phyloP scores from a whole-genome alignment of 2,329 filamentous ascomycete genomes.

The Hypoxylon sp. region DNA sequence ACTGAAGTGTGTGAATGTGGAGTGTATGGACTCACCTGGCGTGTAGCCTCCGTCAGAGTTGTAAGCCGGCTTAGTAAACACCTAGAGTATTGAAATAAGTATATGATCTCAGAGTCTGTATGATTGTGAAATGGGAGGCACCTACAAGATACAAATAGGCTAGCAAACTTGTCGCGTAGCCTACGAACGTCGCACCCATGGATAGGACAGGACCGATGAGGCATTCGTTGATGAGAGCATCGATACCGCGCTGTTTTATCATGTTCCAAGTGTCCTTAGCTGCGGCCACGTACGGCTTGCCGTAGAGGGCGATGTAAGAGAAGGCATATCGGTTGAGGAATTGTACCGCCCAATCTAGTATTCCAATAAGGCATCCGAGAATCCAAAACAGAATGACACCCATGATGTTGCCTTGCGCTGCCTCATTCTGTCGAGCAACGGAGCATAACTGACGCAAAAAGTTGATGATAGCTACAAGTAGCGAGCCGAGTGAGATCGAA shows the following conservation, averaged over 20 bases:
- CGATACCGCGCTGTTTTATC: constrained; percentile 92
- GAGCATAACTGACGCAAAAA: constrained; percentile 84
- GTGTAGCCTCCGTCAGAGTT: constrained; percentile 46
- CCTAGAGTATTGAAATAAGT: constrained; percentile 30
- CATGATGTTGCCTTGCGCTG: constrained; percentile 75
- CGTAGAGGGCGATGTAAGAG: constrained; percentile 92
- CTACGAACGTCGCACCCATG: constrained; percentile 76
- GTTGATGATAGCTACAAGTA: constrained; percentile 89
- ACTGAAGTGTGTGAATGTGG: neutral
- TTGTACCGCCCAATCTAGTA: constrained; percentile 87
- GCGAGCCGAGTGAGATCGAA: constrained; percentile 86
- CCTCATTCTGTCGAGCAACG: constrained; percentile 75
- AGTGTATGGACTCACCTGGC: constrained; percentile 41
- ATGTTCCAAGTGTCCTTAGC: constrained; percentile 92
- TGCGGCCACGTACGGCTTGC: constrained; percentile 85
- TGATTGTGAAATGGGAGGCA: constrained; percentile 72
- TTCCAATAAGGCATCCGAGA: constrained; percentile 78
- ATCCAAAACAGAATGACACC: constrained; percentile 75
- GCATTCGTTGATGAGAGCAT: constrained; percentile 90
- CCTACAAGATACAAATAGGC: constrained; percentile 86
- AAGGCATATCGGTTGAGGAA: constrained; percentile 95
- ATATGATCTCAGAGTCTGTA: neutral
- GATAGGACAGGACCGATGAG: constrained; percentile 76
- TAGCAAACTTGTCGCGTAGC: constrained; percentile 82
- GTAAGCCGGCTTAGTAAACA: constrained; percentile 46